phyloP scores from a whole-genome alignment of 768 basidiomycete genomes.

The Podaxis mareebaensis region DNA sequence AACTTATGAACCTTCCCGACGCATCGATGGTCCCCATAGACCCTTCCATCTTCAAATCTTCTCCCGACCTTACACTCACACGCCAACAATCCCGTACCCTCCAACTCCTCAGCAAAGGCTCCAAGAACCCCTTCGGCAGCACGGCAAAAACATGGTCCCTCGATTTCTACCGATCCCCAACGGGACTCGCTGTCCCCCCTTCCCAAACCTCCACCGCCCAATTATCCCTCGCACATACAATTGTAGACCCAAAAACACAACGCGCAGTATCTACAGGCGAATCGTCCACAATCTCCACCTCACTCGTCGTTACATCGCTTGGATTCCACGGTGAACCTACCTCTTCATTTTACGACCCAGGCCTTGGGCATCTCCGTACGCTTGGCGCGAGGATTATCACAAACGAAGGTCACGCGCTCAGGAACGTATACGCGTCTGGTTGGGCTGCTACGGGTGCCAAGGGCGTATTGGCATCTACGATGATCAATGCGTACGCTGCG shows the following conservation, averaged over 20 bases:
- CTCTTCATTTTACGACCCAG: slow-evolving; percentile 58
- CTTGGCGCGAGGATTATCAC: slow-evolving; percentile 49
- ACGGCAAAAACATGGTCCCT: slow-evolving; percentile 76
- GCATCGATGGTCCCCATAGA: slow-evolving; percentile 68
- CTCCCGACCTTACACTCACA: slow-evolving; percentile 37
- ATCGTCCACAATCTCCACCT: slow-evolving; percentile 56
- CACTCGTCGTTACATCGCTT: slow-evolving; percentile 83
- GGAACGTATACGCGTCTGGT: slow-evolving; percentile 85
- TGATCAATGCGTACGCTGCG: slow-evolving; percentile 87
- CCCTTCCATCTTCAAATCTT: slow-evolving; percentile 38
- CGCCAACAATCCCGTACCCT: slow-evolving; percentile 69
- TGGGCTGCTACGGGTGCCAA: slow-evolving; percentile 93
- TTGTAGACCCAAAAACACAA: slow-evolving; percentile 46
- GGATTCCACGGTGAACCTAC: slow-evolving; percentile 78
- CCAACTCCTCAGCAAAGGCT: slow-evolving; percentile 67
- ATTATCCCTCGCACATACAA: slow-evolving; percentile 63
- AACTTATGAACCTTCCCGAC: slow-evolving; percentile 69
- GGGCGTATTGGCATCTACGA: slow-evolving; percentile 89
- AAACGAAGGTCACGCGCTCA: slow-evolving; percentile 35
- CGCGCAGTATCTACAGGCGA: slow-evolving; percentile 58
- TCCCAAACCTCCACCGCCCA: slow-evolving; percentile 29
- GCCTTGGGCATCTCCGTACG: slow-evolving; percentile 57
- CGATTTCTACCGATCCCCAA: slow-evolving; percentile 79
- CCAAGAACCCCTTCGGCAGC: slow-evolving; percentile 46
- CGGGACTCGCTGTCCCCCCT: slow-evolving; percentile 36